A percentile compares a stretch with the other conserved stretches of the same genome.
Conservation (phyloP, 768 basidiomycete genomes). For the Serendipita vermifera region DNA sequence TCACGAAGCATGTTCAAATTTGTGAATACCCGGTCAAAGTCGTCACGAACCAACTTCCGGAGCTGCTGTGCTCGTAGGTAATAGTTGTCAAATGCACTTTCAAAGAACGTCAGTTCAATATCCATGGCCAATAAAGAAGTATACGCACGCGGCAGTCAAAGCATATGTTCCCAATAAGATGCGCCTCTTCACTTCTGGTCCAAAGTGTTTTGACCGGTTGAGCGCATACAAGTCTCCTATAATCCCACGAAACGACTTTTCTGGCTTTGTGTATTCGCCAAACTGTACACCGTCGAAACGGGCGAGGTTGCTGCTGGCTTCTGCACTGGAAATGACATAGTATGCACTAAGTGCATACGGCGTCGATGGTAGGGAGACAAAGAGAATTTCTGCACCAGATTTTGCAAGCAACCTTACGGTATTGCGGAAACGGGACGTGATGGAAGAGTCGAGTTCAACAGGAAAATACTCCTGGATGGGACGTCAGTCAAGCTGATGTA, state of each 20-base stretch:
- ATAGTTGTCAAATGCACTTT: slow-evolving; percentile 93
- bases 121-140: slow-evolving; percentile 1
- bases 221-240: slow-evolving; percentile 34
- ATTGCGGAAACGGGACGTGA: slow-evolving; percentile 34
- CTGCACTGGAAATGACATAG: slow-evolving; percentile 90
- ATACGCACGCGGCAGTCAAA: slow-evolving; percentile 65
- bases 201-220: slow-evolving; percentile 61
- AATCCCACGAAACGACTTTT: background rate
- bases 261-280: slow-evolving; percentile 33
- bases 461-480: slow-evolving; percentile 64
- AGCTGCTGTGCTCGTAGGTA: slow-evolving; percentile 86
- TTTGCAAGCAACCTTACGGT: slow-evolving; percentile 31
- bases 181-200: slow-evolving; percentile 72
- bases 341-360: slow-evolving; percentile 78
- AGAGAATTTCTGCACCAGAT: slow-evolving; percentile 52
- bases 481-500: background rate
- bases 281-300: slow-evolving; percentile 81
- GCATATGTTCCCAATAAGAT: slow-evolving; percentile 86
- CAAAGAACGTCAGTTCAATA: background rate
- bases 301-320: slow-evolving; percentile 85
- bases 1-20: slow-evolving; percentile 29
- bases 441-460: slow-evolving; percentile 38
- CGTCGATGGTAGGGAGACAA: slow-evolving; percentile 61
- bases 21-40: slow-evolving; percentile 61
- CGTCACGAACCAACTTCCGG: slow-evolving; percentile 52